These are phyloP conservation scores for Lepiota venenata DNA, from an alignment of 768 basidiomycete genomes.

Conservation along the genomic window DNA sequence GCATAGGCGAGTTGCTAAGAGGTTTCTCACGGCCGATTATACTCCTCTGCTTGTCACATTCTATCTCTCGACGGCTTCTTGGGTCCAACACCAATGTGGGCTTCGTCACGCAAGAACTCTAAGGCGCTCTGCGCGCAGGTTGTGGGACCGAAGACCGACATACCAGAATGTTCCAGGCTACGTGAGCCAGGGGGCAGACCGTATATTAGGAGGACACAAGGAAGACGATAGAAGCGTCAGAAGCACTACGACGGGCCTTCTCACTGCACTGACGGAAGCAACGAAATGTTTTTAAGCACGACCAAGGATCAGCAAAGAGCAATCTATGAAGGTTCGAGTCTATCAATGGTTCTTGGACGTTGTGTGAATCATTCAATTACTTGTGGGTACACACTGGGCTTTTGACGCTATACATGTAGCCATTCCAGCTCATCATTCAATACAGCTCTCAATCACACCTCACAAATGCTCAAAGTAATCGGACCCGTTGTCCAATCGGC, in stretches of 20 bases:
- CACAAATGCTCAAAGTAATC: not conserved
- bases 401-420: not conserved
- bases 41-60: too few relatives aligned
- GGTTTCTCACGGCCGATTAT: too few relatives aligned
- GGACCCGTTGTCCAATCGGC: not conserved
- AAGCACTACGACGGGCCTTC: not conserved
- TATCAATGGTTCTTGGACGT: constrained; percentile 1
- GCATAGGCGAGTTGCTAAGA: too few relatives aligned
- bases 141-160: too few relatives aligned
- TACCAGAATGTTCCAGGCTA: too few relatives aligned
- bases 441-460: not conserved
- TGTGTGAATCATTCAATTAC: not conserved
- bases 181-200: not conserved
- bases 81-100: too few relatives aligned
- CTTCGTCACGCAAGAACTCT: too few relatives aligned
- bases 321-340: not conserved
- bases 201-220: not conserved
- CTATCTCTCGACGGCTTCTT: too few relatives aligned
- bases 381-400: not conserved
- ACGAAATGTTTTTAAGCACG: not conserved
- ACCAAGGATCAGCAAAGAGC: not conserved
- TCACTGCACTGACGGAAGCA: not conserved
- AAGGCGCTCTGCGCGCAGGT: too few relatives aligned
- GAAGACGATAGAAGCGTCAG: not conserved
- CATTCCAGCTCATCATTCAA: not conserved